phyloP scores from a whole-genome alignment of 2,329 filamentous ascomycete species.

The Fusarium agapanthi region DNA sequence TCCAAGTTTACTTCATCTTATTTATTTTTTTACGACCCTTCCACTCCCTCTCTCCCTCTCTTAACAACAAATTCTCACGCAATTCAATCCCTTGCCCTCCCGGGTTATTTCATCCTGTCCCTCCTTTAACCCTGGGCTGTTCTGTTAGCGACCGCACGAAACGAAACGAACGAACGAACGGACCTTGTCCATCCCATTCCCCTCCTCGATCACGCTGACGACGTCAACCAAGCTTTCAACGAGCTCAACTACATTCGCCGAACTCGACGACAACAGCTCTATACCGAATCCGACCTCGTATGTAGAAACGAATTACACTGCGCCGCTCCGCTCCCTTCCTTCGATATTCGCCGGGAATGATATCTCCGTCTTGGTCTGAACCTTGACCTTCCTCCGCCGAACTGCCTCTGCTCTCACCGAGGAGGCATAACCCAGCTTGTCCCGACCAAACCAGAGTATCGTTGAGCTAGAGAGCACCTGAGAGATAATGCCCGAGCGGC shows the following conservation, averaged over 20 bases:
- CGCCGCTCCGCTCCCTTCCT: conserved; percentile 20
- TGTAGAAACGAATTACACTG: conserved; percentile 33
- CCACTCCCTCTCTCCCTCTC: conserved; percentile 7
- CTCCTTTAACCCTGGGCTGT: conserved; percentile 22
- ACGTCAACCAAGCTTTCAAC: conserved; percentile 20
- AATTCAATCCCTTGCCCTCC: conserved; percentile 14
- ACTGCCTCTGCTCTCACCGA: conserved; percentile 21
- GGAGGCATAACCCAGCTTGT: conserved; percentile 17
- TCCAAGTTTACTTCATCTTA: background rate
- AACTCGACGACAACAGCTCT: background rate
- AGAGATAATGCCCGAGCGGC: conserved; percentile 48
- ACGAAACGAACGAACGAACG: conserved; percentile 20
- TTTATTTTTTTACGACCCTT: background rate
- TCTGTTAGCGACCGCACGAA: conserved; percentile 33
- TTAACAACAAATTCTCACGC: conserved; percentile 12
- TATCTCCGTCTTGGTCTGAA: conserved; percentile 35
- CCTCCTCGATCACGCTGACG: conserved; percentile 30
- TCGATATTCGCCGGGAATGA: conserved; percentile 42
- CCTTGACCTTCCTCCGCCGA: conserved; percentile 15
- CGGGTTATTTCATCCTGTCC: conserved; percentile 23
- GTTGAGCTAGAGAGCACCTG: conserved; percentile 22
- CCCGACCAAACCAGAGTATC: conserved; percentile 9
- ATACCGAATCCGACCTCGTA: conserved; percentile 29
- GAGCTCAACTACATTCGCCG: conserved; percentile 4
- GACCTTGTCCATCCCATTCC: conserved; percentile 4